Percentiles rank a stretch among this genome's conserved stretches.
Conservation (phyloP, 139 green algal genomes). For the Micromonas commoda region DNA sequence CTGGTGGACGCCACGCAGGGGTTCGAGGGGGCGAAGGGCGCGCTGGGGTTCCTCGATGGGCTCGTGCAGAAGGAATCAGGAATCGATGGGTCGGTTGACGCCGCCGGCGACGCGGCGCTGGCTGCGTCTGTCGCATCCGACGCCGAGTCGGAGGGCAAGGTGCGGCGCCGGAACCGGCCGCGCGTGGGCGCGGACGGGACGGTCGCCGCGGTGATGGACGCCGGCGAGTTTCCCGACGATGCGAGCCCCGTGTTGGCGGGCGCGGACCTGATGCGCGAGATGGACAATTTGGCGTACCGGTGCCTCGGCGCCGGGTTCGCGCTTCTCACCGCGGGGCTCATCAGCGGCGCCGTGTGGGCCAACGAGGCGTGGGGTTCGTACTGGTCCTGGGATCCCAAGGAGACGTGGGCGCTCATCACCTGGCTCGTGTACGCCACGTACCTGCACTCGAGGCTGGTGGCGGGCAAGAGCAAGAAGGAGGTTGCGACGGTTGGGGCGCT, state of each 20-base stretch:
- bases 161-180: neutral
- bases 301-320: conserved; percentile 30
- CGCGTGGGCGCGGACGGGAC: neutral
- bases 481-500: conserved; percentile 2
- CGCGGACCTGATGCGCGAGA: neutral
- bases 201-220: neutral
- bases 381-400: conserved; percentile 51
- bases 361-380: conserved; percentile 48
- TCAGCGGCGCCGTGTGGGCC: conserved; percentile 48
- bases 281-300: conserved; percentile 31
- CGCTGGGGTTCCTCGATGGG: neutral
- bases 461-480: conserved; percentile 12
- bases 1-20: conserved; percentile 16
- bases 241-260: neutral
- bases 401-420: conserved; percentile 44
- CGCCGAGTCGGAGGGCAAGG: neutral
- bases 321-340: conserved; percentile 32
- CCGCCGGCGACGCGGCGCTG: conserved; percentile 5
- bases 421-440: conserved; percentile 35
- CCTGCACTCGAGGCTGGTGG: conserved; percentile 26
- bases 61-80: neutral
- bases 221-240: neutral
- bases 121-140: neutral
- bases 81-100: neutral
- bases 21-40: neutral